phyloP scores from a whole-genome alignment of 2,329 filamentous ascomycete genomes.

The Alternaria atra region DNA sequence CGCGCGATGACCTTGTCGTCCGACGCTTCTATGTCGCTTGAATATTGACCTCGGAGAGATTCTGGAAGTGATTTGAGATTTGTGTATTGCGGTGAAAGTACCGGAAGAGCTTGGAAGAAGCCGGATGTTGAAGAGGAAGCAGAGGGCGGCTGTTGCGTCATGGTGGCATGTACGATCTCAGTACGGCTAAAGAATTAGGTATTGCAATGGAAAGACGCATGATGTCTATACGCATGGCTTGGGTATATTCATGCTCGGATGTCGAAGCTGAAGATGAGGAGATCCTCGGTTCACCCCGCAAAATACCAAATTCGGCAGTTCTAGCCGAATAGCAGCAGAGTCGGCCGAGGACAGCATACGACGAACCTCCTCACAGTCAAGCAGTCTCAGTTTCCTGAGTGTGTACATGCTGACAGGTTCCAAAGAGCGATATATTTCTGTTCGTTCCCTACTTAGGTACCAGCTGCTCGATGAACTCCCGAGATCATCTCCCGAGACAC shows the following conservation, averaged over 20 bases:
- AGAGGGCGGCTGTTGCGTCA: slow-evolving; percentile 12
- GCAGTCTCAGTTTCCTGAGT: neutral
- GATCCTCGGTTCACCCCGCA: neutral
- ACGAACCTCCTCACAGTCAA: neutral
- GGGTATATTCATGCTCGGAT: neutral
- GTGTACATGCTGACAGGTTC: neutral
- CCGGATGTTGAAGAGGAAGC: slow-evolving; percentile 41
- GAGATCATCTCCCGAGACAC: neutral
- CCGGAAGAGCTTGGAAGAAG: slow-evolving; percentile 43
- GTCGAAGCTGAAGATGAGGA: neutral
- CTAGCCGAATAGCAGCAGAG: neutral
- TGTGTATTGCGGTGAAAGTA: slow-evolving; percentile 39
- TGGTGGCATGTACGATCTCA: slow-evolving; percentile 26
- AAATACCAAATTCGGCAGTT: neutral
- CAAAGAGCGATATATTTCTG: neutral
- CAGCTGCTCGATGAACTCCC: neutral
- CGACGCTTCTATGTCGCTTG: neutral
- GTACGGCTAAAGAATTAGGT: neutral
- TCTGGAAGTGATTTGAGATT: slow-evolving; percentile 1
- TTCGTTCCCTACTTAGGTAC: neutral
- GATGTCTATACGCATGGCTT: neutral
- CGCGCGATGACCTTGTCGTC: slow-evolving; percentile 37
- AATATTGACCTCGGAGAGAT: neutral
- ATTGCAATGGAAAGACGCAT: neutral
- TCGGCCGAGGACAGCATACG: neutral